Evolutionary conservation across 768 basidiomycete species (phyloP).

Genomic region (Xerocomellus chrysenteron): DNA sequence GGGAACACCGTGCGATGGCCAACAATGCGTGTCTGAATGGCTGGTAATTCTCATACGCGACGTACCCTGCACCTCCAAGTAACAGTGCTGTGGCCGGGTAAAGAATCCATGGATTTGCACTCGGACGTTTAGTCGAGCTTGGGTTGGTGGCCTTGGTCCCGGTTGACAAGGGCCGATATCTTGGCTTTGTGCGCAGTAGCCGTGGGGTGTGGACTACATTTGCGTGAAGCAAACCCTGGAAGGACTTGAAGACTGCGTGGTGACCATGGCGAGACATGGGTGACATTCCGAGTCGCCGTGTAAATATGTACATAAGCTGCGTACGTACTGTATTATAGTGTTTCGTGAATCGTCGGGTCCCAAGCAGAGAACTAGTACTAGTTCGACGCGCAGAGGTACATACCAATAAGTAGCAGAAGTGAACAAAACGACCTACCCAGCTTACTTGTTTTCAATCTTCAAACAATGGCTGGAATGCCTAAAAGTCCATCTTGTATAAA

Average conservation of each 20-base stretch:
- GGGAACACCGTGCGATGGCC: conserved; percentile 75
- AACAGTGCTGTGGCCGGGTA: conserved; percentile 25
- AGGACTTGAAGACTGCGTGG: conserved; percentile 10
- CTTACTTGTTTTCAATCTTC: conserved; percentile 23
- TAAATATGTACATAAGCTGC: not conserved
- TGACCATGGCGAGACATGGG: conserved; percentile 21
- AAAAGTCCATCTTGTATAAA: not conserved
- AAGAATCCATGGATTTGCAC: conserved; percentile 23
- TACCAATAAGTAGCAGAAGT: not conserved
- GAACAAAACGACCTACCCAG: not conserved
- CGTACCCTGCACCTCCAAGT: conserved; percentile 32
- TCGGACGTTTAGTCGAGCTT: conserved; percentile 1
- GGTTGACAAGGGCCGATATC: conserved; percentile 12
- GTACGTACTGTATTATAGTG: not conserved
- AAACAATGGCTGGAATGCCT: conserved; percentile 35
- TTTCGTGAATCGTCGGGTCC: not conserved
- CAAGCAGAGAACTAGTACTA: not conserved
- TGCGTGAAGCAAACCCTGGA: conserved; percentile 5
- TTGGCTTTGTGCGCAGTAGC: conserved; percentile 3
- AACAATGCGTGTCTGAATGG: conserved; percentile 75
- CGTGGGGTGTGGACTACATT: conserved; percentile 4
- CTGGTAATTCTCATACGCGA: conserved; percentile 66
- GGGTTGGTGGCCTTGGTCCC: not conserved
- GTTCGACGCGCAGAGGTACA: not conserved
- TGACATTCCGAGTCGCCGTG: not conserved